Evolutionary conservation across 2,329 filamentous ascomycete species (phyloP).

Genomic region (Aureobasidium namibiae): DNA sequence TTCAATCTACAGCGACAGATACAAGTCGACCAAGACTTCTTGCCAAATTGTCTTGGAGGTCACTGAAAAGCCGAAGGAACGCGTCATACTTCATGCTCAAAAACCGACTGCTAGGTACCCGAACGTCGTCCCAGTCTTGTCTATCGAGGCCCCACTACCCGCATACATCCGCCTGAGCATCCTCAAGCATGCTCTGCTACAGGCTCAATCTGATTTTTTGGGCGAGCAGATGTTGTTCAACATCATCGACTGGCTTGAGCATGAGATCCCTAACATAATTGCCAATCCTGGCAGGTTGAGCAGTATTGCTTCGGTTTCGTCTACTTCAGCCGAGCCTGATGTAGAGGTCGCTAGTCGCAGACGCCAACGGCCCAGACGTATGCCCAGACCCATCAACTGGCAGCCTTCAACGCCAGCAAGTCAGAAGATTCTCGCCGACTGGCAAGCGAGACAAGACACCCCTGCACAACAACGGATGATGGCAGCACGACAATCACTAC

Average conservation of each 20-base stretch:
- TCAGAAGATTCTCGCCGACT: conserved; percentile 52
- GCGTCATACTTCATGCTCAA: conserved; percentile 56
- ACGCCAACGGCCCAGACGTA: conserved; percentile 17
- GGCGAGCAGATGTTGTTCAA: conserved; percentile 90
- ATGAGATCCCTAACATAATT: conserved; percentile 72
- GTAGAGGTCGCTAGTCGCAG: conserved; percentile 14
- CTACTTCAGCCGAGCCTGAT: conserved; percentile 44
- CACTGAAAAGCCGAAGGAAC: conserved; percentile 33
- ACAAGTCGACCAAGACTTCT: conserved; percentile 41
- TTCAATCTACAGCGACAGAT: conserved; percentile 75
- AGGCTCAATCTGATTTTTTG: conserved; percentile 61
- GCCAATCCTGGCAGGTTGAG: conserved; percentile 74
- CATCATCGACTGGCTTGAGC: conserved; percentile 84
- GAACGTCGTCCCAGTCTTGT: conserved; percentile 56
- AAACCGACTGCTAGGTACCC: conserved; percentile 66
- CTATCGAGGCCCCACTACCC: conserved; percentile 61
- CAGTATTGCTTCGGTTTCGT: conserved; percentile 69
- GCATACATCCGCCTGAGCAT: conserved; percentile 91
- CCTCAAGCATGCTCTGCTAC: conserved; percentile 64
- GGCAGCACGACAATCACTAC: conserved; percentile 61
- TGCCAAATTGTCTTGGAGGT: conserved; percentile 63
- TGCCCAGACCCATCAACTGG: conserved; percentile 56
- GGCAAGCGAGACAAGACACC: conserved; percentile 59
- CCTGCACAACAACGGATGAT: conserved; percentile 68
- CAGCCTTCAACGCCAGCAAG: conserved; percentile 49